These are phyloP conservation scores for Ulvella scutata DNA, from an alignment of 139 green algal species.

Conservation along the genomic window DNA sequence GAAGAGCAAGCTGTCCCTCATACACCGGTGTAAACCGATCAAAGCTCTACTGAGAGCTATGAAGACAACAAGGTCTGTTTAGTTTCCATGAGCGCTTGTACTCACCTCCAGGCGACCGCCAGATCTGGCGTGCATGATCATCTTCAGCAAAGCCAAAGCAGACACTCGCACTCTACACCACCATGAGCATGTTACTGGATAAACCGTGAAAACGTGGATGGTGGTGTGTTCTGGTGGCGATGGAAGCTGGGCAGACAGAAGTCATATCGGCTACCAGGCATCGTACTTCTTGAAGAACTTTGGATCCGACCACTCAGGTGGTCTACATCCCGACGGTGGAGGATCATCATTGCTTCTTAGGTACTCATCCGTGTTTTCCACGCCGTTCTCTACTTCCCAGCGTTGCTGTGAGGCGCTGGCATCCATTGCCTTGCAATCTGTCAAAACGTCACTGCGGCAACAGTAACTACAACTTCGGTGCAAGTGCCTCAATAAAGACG, in stretches of 20 bases:
- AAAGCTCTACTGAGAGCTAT: background rate
- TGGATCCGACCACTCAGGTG: conserved; percentile 83
- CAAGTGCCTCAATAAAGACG: no score
- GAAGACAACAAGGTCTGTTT: no score
- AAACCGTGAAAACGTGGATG: background rate
- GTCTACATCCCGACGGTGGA: conserved; percentile 33
- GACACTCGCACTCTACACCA: conserved; percentile 72
- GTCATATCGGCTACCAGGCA: conserved; percentile 7
- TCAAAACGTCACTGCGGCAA: no score
- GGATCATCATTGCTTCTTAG: conserved; percentile 58
- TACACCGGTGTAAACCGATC: background rate
- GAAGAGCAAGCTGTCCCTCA: background rate
- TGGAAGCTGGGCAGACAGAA: conserved; percentile 2
- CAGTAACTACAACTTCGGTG: no score
- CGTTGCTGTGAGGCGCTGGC: conserved; percentile 22
- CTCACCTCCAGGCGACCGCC: conserved; percentile 79
- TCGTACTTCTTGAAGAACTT: conserved; percentile 72
- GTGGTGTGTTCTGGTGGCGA: background rate
- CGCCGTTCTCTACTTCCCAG: conserved; percentile 91
- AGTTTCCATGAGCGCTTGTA: background rate
- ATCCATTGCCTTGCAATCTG: no score
- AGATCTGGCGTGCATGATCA: conserved; percentile 87
- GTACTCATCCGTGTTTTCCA: conserved; percentile 46
- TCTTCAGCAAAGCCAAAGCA: conserved; percentile 90
- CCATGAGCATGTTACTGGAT: background rate